Conservation (phyloP, 495 filamentous ascomycete genomes). For the Xylaria telfairii region DNA sequence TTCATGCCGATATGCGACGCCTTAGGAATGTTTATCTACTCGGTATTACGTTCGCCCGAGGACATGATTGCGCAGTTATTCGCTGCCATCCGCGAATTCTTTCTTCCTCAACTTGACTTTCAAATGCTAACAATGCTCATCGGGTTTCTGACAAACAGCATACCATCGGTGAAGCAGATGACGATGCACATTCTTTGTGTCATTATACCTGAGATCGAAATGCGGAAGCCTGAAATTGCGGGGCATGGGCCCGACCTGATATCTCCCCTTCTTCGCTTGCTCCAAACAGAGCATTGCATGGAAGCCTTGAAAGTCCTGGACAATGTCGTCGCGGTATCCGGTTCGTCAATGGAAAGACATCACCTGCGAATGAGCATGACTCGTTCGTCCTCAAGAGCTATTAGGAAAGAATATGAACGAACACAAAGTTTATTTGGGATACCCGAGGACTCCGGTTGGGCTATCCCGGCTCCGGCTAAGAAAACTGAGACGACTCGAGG, state of each 20-base stretch:
- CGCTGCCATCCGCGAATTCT: constrained; percentile 76
- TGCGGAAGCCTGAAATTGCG: constrained; percentile 88
- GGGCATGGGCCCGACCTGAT: constrained; percentile 93
- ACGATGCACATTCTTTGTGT: constrained; percentile 88
- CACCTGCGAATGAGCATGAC: constrained; percentile 98
- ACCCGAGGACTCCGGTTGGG: constrained; percentile 94
- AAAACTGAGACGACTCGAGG: constrained; percentile 82
- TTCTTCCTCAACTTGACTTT: constrained; percentile 84
- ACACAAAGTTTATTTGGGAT: constrained; percentile 96
- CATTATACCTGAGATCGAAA: constrained; percentile 89
- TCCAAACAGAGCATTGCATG: constrained; percentile 92
- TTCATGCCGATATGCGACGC: constrained; percentile 61
- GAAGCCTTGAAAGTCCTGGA: constrained; percentile 91
- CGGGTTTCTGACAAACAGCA: constrained; percentile 86
- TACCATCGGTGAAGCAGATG: constrained; percentile 87
- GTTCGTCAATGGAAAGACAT: constrained; percentile 89
- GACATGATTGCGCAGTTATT: constrained; percentile 82
- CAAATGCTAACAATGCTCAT: constrained; percentile 87
- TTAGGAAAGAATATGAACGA: constrained; percentile 91
- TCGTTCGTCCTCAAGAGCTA: constrained; percentile 75
- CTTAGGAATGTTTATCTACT: constrained; percentile 72
- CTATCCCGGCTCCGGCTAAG: constrained; percentile 88
- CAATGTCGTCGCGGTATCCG: constrained; percentile 91
- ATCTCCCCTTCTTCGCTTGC: constrained; percentile 84
- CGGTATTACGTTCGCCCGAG: constrained; percentile 69